Conservation (phyloP, 768 basidiomycete genomes). For the Phylloporus sp. region DNA sequence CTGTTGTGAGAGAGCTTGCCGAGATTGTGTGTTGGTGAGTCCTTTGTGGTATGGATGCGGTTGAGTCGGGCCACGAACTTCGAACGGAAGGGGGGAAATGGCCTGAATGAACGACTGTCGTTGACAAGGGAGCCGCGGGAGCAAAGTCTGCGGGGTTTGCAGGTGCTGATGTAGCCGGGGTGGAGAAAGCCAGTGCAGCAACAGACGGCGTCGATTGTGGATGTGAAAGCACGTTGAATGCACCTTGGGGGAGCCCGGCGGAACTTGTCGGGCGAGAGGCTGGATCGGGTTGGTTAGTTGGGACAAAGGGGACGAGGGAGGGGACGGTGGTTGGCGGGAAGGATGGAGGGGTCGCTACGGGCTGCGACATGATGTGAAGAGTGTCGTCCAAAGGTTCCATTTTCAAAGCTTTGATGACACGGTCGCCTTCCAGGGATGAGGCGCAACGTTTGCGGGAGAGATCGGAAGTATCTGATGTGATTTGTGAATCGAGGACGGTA, state of each 20-base stretch:
- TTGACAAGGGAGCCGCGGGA: conserved; percentile 19
- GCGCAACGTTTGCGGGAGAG: conserved; percentile 48
- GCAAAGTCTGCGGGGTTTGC: conserved; percentile 20
- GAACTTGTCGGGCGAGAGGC: conserved; percentile 33
- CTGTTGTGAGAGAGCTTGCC: conserved; percentile 23
- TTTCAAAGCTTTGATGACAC: conserved; percentile 44
- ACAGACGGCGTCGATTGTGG: conserved; percentile 5
- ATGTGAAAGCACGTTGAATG: conserved; percentile 23
- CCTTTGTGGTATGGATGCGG: conserved; percentile 25
- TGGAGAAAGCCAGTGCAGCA: conserved; percentile 16
- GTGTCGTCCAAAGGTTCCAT: conserved; percentile 45
- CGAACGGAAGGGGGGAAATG: conserved; percentile 26
- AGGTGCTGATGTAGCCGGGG: conserved; percentile 20
- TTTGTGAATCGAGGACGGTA: conserved; percentile 20
- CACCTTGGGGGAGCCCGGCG: conserved; percentile 18
- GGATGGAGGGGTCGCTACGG: conserved; percentile 14
- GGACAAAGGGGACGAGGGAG: conserved; percentile 25
- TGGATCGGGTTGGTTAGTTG: conserved; percentile 25
- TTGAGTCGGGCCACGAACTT: conserved; percentile 29
- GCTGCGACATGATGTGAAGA: conserved; percentile 23
- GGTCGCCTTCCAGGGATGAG: conserved; percentile 42
- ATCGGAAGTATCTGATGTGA: conserved; percentile 33
- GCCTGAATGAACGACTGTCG: conserved; percentile 18
- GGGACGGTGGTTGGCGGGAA: conserved; percentile 25
- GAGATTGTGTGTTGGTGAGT: conserved; percentile 32